Base-by-base conservation (phyloP, 1,139 yeast species). In the Kodamaea derodonti region DNA sequence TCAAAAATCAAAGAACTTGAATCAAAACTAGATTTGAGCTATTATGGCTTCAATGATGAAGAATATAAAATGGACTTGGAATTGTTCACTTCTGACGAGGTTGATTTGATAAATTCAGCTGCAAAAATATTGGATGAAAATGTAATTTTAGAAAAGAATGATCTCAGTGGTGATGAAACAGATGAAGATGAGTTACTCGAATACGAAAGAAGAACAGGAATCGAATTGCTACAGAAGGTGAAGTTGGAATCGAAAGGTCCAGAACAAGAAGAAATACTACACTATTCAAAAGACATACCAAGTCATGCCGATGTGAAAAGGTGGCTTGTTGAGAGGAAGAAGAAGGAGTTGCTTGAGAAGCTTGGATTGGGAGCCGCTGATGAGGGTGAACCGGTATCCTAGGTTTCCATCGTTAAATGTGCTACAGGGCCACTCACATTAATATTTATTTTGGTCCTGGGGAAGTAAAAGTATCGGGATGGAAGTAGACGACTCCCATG, bases 11-110 rank as follows among this genome's bases (percentile, higher is more conserved):
- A 58, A 47, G 39, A 51, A 42, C 32, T 48, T 35, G 35, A 45
- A 37, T 40, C 40, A 34, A 36, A 49, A 33, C 33, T 54, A 16
- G 53, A 50, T 36, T 39, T 50, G 15, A 40, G 43, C 13, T 65
- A 81, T 47, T 80, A 63, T 51, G 85, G 84, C 0, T 61, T 64
- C 15, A 55, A 56, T 26, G 69, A 65, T 22, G 71, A 25, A 14
- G 11, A 6, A 13, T 25, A 61, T 30, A 23, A 6, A 8, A 12
- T 4, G 4, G 9, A 18, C 4, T n/a, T n/a, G n/a, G 20, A 15
- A 3, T 18, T 32, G 18, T 30, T 39, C 26, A n/a, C 35, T 12
- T 26, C 14, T 7, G 39, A 30, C 2, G 47, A 42, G 10, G 11
- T 33, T 5, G 44, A 39, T 5, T 15, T 29, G 18, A 39, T 45